Evolutionary conservation across 306 rosid species (phyloP).

Genomic region (Vigna radiata): DNA sequence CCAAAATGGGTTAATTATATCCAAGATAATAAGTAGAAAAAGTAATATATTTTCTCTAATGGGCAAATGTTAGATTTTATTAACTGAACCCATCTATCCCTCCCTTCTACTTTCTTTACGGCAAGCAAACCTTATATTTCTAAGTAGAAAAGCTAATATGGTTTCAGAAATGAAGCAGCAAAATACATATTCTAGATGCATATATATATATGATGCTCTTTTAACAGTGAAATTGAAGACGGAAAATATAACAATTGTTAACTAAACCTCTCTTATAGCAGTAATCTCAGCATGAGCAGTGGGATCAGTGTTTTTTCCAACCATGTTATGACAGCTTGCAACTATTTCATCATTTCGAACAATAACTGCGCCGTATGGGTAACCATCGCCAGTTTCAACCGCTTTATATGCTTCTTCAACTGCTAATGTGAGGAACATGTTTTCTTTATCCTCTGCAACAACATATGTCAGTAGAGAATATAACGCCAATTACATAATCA

Average conservation of each 20-base stretch:
- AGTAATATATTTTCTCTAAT: not conserved
- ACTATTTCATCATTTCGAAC: constrained; percentile 80
- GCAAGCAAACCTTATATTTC: too few relatives aligned
- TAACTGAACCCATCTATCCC: too few relatives aligned
- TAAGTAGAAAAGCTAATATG: not conserved
- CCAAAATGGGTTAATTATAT: not conserved
- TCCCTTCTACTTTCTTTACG: too few relatives aligned
- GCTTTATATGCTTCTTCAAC: constrained; percentile 88
- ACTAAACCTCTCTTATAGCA: constrained; percentile 80
- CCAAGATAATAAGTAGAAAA: not conserved
- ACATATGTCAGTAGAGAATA: constrained; percentile 34
- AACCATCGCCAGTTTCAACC: constrained; percentile 79
- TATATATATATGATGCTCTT: not conserved
- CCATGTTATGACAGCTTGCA: constrained; percentile 86
- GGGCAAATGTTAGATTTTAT: too few relatives aligned
- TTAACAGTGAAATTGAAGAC: not conserved
- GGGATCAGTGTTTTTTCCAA: constrained; percentile 71
- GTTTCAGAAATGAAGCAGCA: not conserved
- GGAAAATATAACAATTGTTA: constrained; percentile 3
- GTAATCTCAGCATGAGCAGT: constrained; percentile 89
- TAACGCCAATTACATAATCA: not conserved
- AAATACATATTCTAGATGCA: too few relatives aligned
- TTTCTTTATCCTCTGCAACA: constrained; percentile 77
- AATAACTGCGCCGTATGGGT: constrained; percentile 85
- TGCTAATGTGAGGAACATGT: constrained; percentile 66